Evolutionary conservation across 108 stramenopile species (phyloP).

Genomic region (Nitzschia putrida): DNA sequence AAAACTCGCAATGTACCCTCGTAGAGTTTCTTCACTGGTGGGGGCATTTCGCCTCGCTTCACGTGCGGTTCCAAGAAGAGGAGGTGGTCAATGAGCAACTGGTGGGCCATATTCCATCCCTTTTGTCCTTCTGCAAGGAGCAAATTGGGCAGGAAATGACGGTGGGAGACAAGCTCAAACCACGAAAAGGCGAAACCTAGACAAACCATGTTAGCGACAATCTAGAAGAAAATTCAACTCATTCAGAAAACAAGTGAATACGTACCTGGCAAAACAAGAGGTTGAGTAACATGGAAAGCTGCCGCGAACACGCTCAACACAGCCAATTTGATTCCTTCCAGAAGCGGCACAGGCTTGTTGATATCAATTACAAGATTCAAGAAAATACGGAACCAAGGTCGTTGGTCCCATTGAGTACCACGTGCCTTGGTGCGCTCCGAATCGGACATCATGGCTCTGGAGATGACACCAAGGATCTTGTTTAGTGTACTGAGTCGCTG

Average conservation of each 20-base stretch:
- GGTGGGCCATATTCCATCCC: conserved; percentile 93
- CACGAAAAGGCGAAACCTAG: conserved; percentile 94
- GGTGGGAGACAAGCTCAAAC: conserved; percentile 96
- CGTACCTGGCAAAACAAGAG: conserved; percentile 87
- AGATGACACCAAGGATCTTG: conserved; percentile 85
- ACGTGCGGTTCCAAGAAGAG: conserved; percentile 93
- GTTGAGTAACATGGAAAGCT: conserved; percentile 94
- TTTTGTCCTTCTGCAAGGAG: conserved; percentile 86
- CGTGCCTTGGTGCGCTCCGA: conserved; percentile 56
- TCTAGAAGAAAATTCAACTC: not conserved
- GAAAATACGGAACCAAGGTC: conserved; percentile 97
- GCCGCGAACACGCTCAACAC: conserved; percentile 90
- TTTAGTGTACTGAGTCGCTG: conserved; percentile 86
- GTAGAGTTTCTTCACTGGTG: conserved; percentile 91
- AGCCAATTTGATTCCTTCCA: conserved; percentile 72
- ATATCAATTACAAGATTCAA: conserved; percentile 92
- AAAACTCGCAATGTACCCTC: conserved; percentile 96
- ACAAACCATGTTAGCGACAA: conserved; percentile 3
- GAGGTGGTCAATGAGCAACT: conserved; percentile 93
- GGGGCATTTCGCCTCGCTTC: conserved; percentile 76
- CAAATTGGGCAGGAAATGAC: conserved; percentile 94
- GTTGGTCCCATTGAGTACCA: conserved; percentile 79
- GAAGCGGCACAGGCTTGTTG: conserved; percentile 78
- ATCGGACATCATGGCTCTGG: conserved; percentile 81
- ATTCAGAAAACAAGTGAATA: not conserved